A percentile compares a stretch with the other conserved stretches of the same genome.
Conservation (phyloP, 441 rosid species). For the Populus tomentosa region DNA sequence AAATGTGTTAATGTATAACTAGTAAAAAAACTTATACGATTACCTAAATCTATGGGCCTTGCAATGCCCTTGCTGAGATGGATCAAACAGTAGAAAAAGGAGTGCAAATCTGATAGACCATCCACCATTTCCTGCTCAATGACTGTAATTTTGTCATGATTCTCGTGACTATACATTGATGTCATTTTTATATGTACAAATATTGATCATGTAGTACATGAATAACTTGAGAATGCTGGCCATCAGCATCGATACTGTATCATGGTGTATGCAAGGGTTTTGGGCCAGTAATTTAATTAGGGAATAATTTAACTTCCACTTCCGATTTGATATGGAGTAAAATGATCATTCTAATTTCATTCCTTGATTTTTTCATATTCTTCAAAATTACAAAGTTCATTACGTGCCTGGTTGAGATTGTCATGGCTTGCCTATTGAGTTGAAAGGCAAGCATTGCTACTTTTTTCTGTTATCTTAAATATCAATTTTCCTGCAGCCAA, state of each 20-base stretch:
- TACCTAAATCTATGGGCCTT: background rate
- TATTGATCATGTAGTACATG: background rate
- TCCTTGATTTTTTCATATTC: constrained; percentile 47
- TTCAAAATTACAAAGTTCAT: constrained; percentile 81
- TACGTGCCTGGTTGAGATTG: constrained; percentile 98
- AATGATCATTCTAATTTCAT: background rate
- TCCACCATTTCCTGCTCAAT: background rate
- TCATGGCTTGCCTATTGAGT: constrained; percentile 97
- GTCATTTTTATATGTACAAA: background rate
- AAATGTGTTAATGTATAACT: background rate
- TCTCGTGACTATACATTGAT: background rate
- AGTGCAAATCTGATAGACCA: background rate
- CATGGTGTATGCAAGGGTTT: background rate
- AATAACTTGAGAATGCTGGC: background rate
- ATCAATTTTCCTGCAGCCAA: no score
- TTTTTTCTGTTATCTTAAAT: background rate
- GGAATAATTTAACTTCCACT: background rate
- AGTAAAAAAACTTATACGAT: background rate
- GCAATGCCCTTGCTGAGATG: background rate
- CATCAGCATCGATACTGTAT: background rate
- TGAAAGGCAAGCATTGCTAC: constrained; percentile 66
- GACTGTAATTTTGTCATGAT: background rate
- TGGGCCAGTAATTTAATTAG: background rate
- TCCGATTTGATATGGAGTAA: background rate
- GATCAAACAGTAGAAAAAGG: background rate